Percentiles rank a stretch among this genome's conserved stretches.
Evolutionary conservation across 2,329 filamentous ascomycete species (phyloP).

Genomic region (Fusarium nelsonii): DNA sequence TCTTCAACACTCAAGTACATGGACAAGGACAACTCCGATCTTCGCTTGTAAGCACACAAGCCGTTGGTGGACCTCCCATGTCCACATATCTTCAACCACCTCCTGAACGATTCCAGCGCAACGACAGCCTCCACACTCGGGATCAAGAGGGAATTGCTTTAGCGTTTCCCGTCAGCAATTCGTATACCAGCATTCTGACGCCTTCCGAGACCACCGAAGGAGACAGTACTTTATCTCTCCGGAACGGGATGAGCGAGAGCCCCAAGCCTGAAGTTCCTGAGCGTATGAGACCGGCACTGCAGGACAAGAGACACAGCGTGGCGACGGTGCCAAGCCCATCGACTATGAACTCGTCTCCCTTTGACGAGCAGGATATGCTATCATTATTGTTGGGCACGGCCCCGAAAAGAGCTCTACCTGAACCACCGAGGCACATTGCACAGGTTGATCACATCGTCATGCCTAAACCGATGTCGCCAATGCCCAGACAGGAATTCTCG

Average conservation of each 20-base stretch:
- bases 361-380: slow-evolving; percentile 53
- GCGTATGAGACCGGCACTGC: slow-evolving; percentile 16
- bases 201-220: slow-evolving; percentile 43
- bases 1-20: slow-evolving; percentile 26
- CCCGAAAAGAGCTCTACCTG: slow-evolving; percentile 47
- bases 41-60: slow-evolving; percentile 44
- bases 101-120: slow-evolving; percentile 23
- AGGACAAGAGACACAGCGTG: slow-evolving; percentile 32
- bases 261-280: slow-evolving; percentile 14
- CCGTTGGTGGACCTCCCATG: slow-evolving; percentile 37
- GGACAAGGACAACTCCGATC: slow-evolving; percentile 34
- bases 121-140: slow-evolving; percentile 24
- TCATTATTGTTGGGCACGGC: slow-evolving; percentile 48
- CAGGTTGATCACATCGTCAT: slow-evolving; percentile 47
- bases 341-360: slow-evolving; percentile 50
- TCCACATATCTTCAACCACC: slow-evolving; percentile 41
- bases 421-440: slow-evolving; percentile 47
- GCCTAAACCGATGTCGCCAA: slow-evolving; percentile 49
- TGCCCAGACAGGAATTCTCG: slow-evolving; percentile 32
- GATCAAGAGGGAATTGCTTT: slow-evolving; percentile 35
- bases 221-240: slow-evolving; percentile 26
- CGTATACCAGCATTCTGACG: slow-evolving; percentile 45
- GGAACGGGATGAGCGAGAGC: slow-evolving; percentile 27
- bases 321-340: slow-evolving; percentile 32
- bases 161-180: slow-evolving; percentile 42